phyloP scores from a whole-genome alignment of 2,329 filamentous ascomycete genomes.

The Xylariales sp. region DNA sequence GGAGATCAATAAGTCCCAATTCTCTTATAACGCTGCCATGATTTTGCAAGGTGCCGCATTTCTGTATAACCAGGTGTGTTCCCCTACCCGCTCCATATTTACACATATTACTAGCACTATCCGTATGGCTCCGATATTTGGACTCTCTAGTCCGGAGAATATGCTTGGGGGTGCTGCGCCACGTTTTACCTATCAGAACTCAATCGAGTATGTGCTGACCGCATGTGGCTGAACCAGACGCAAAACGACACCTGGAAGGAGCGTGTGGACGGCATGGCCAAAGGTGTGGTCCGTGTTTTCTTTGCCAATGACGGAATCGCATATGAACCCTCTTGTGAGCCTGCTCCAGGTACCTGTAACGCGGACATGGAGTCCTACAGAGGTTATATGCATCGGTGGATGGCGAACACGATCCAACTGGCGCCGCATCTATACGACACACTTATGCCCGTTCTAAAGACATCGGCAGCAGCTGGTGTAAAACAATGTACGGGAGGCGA shows the following conservation, averaged over 20 bases:
- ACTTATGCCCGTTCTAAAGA: constrained; percentile 68
- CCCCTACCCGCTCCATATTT: neutral
- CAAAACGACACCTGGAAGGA: constrained; percentile 65
- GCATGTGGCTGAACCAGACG: constrained; percentile 54
- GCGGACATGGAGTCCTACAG: constrained; percentile 80
- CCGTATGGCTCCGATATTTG: neutral
- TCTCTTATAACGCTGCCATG: constrained; percentile 74
- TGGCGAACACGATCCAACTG: constrained; percentile 70
- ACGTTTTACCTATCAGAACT: neutral
- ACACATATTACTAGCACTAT: neutral
- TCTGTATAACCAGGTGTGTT: constrained; percentile 73
- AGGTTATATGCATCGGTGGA: constrained; percentile 74
- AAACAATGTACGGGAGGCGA: constrained; percentile 70
- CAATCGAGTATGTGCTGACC: constrained; percentile 35
- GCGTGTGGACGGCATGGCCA: constrained; percentile 66
- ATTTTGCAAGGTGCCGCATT: constrained; percentile 72
- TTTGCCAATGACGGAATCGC: constrained; percentile 67
- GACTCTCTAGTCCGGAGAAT: neutral
- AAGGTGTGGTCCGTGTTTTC: constrained; percentile 62
- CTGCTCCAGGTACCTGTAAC: constrained; percentile 65
- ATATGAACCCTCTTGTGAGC: constrained; percentile 75
- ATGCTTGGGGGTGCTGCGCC: neutral
- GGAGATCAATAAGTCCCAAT: constrained; percentile 70
- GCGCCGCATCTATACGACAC: constrained; percentile 67
- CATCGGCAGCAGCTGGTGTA: constrained; percentile 69